Evolutionary conservation across 2,329 filamentous ascomycete genomes (phyloP), one percentile per base, ranked within the genome.

Genomic region (Aphanocladium album): DNA sequence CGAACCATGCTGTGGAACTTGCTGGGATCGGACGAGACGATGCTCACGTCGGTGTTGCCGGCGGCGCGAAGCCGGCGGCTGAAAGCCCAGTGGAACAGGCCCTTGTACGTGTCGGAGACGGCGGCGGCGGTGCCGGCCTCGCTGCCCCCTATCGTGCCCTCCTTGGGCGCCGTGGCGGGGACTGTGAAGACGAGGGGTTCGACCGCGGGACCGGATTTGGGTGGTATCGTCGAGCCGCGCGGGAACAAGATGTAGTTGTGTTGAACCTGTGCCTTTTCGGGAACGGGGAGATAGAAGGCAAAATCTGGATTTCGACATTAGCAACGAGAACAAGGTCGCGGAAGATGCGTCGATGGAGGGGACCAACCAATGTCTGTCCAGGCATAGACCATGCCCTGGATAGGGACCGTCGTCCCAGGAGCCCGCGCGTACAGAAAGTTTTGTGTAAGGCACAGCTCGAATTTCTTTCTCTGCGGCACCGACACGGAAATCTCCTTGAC

Each of bases 401-500:
- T 76, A 0, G 83, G 82, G 25, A 76, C 74, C 2, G 78, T 79
- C 1, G 82, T 81, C 47, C 79, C 79, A 0, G 83, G 75, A 1
- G 76, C 74, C 39, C 81, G 78, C 16, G 84, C 84, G 64, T 87
- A 88, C 37, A 88, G 67, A 64, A 83, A 82, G 62, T 79, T 78
- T 6, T 78, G 73, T 2, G 85, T 89, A 63, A 89, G 82, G 71
- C 83, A 86, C 9, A 89, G 71, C 64, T 85, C 83, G 65, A 85
- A 85, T 72, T 89, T 89, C 73, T 89, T 89, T 64, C 87, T 79
- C 73, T 86, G 84, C 0, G 87, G 87, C 4, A 88, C 79, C 1
- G 84, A 83, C n/a, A 89, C 78, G 0, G 85, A 89, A 21, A 89
- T 85, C 49, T 88, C 86, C 70, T 85, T 86, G 62, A 89, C 77